Percentiles rank a stretch among this genome's conserved stretches.
Conservation (phyloP, 371 early-diverging fungal species). For the Mucor ambiguus region DNA sequence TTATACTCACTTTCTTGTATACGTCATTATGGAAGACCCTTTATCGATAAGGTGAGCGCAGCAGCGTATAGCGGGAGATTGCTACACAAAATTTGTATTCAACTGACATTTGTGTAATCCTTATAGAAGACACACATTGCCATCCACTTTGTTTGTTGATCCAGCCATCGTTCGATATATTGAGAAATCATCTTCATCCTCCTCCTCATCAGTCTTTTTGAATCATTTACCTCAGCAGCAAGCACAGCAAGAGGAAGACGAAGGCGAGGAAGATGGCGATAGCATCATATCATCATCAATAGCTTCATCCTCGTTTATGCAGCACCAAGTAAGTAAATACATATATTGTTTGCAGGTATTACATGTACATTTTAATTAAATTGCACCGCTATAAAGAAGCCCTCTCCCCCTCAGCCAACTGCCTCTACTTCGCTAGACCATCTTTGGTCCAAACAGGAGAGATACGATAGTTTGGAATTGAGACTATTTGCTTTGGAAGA, state of each 20-base stretch:
- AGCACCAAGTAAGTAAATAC: slow-evolving; percentile 1
- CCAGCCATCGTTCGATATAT: slow-evolving; percentile 36
- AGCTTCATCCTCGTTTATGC: not conserved
- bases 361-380: slow-evolving; percentile 4
- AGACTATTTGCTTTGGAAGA: slow-evolving; percentile 18
- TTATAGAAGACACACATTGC: slow-evolving; percentile 23
- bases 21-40: not conserved
- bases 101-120: not conserved
- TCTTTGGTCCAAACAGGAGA: slow-evolving; percentile 20
- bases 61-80: not conserved
- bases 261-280: slow-evolving; percentile 1
- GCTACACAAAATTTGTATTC: not conserved
- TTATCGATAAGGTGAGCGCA: not conserved
- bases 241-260: slow-evolving; percentile 17
- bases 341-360: not conserved
- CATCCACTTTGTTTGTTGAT: slow-evolving; percentile 33
- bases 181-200: slow-evolving; percentile 21
- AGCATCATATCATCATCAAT: not conserved
- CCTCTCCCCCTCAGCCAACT: slow-evolving; percentile 8
- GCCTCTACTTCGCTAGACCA: slow-evolving; percentile 10
- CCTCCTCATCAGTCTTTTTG: not conserved
- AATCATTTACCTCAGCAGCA: slow-evolving; percentile 5
- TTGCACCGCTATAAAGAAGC: not conserved
- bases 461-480: slow-evolving; percentile 9
- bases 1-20: not conserved